Evolutionary conservation across 2,329 filamentous ascomycete species (phyloP).

Genomic region (Sphaerulina musiva): DNA sequence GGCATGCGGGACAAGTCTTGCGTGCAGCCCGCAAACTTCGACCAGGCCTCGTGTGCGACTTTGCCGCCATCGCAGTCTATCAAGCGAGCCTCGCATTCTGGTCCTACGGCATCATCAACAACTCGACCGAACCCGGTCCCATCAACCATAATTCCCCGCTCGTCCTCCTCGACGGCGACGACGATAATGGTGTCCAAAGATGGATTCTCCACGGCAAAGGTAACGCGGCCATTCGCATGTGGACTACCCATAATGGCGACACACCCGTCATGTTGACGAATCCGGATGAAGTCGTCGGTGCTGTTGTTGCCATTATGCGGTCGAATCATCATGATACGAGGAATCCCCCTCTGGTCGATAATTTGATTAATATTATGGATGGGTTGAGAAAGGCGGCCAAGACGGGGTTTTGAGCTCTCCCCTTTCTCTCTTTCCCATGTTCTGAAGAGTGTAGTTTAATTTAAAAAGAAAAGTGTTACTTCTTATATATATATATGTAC

Average conservation of each 20-base stretch:
- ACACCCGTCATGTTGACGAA: slow-evolving; percentile 43
- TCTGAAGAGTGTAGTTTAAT: no score
- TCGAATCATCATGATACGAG: slow-evolving; percentile 43
- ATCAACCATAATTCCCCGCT: slow-evolving; percentile 36
- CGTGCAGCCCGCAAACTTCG: slow-evolving; percentile 49
- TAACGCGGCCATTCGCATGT: slow-evolving; percentile 29
- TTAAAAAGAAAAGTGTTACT: no score
- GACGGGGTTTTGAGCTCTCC: slow-evolving; percentile 15
- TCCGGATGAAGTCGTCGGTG: slow-evolving; percentile 53
- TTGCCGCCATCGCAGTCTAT: slow-evolving; percentile 62
- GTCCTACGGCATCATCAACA: slow-evolving; percentile 56
- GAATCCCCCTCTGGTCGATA: slow-evolving; percentile 59
- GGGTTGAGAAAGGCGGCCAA: slow-evolving; percentile 42
- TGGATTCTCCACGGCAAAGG: slow-evolving; percentile 33
- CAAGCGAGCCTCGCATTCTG: slow-evolving; percentile 63
- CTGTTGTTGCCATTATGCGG: slow-evolving; percentile 52
- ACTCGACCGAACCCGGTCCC: slow-evolving; percentile 37
- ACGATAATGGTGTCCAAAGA: slow-evolving; percentile 46
- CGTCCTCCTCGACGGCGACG: slow-evolving; percentile 51
- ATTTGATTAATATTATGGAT: slow-evolving; percentile 57
- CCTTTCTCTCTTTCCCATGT: no score
- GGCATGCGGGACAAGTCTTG: slow-evolving; percentile 62
- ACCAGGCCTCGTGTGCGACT: slow-evolving; percentile 44
- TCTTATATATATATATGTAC: no score
- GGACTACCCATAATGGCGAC: slow-evolving; percentile 19